These are phyloP conservation scores for Anthracocystis walkeri DNA, from an alignment of 1,284 basidiomycete species.

Conservation along the genomic window DNA sequence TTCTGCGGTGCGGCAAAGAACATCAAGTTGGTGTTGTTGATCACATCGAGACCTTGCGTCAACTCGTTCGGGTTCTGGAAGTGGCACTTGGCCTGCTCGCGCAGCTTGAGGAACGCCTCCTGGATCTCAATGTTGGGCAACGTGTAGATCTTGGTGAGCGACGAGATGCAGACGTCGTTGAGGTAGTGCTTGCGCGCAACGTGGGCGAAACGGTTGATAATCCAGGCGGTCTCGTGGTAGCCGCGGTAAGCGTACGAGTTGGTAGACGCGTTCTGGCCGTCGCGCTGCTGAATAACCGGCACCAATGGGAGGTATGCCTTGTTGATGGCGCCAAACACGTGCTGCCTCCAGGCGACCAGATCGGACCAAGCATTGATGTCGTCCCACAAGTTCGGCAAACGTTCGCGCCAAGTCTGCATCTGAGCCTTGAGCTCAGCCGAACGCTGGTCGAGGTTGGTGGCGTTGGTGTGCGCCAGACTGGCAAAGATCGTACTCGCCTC, in stretches of 20 bases:
- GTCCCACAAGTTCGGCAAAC: conserved; percentile 94
- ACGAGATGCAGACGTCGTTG: conserved; percentile 93
- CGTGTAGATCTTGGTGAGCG: conserved; percentile 97
- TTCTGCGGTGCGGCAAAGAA: conserved; percentile 96
- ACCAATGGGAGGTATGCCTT: conserved; percentile 90
- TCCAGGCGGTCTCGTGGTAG: conserved; percentile 99
- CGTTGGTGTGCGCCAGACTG: conserved; percentile 86
- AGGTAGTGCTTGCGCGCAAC: conserved; percentile 97
- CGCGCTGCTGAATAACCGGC: conserved; percentile 71
- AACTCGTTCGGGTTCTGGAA: conserved; percentile 95
- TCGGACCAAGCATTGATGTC: conserved; percentile 99
- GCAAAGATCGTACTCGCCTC: conserved; percentile 86
- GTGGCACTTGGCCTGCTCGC: conserved; percentile 99
- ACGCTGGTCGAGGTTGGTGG: conserved; percentile 90
- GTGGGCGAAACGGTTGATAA: conserved; percentile 99
- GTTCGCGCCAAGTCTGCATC: conserved; percentile 85
- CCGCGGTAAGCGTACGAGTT: conserved; percentile 93
- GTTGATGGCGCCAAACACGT: conserved; percentile 90
- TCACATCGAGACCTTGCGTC: conserved; percentile 93
- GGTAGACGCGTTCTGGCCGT: conserved; percentile 72
- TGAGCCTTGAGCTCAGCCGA: conserved; percentile 88
- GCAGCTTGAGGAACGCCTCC: conserved; percentile 97
- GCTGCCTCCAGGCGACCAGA: conserved; percentile 96
- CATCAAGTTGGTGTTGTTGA: conserved; percentile 99
- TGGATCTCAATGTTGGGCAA: conserved; percentile 99